Evolutionary conservation across 2,329 filamentous ascomycete species (phyloP).

Genomic region (Talaromyces piceae): DNA sequence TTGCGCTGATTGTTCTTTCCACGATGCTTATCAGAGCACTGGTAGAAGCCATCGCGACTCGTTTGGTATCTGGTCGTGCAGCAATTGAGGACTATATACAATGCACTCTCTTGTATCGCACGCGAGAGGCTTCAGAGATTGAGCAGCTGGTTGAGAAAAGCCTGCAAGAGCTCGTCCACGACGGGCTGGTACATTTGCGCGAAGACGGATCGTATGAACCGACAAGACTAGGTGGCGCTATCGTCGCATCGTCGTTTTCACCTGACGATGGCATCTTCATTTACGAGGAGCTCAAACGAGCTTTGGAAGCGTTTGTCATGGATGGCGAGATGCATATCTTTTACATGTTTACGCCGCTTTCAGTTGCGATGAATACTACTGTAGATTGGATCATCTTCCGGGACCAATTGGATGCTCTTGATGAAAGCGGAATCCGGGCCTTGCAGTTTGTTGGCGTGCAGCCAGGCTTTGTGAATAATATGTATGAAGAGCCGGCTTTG

Average conservation of each 20-base stretch:
- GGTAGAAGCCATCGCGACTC: constrained; percentile 62
- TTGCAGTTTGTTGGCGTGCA: constrained; percentile 62
- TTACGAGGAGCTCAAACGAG: constrained; percentile 59
- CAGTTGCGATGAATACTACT: constrained; percentile 38
- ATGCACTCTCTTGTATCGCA: constrained; percentile 59
- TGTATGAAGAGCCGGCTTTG: constrained; percentile 50
- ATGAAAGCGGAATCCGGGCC: constrained; percentile 64
- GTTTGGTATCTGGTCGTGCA: constrained; percentile 57
- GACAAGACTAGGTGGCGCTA: constrained; percentile 61
- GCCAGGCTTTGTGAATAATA: constrained; percentile 57
- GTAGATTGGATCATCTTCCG: constrained; percentile 69
- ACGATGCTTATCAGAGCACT: constrained; percentile 48
- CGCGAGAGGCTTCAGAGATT: constrained; percentile 45
- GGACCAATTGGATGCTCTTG: constrained; percentile 61
- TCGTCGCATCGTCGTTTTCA: constrained; percentile 64
- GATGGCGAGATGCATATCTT: constrained; percentile 74
- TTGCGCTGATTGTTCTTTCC: constrained; percentile 4
- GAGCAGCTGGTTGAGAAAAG: constrained; percentile 51
- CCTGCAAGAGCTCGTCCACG: constrained; percentile 49
- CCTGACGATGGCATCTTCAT: constrained; percentile 70
- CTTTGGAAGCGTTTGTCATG: constrained; percentile 67
- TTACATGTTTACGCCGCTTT: constrained; percentile 69
- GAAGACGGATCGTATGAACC: constrained; percentile 48
- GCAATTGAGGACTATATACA: constrained; percentile 61
- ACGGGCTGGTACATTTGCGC: constrained; percentile 49